phyloP scores from a whole-genome alignment of 2,329 filamentous ascomycete genomes.

The Exophiala oligosperma region DNA sequence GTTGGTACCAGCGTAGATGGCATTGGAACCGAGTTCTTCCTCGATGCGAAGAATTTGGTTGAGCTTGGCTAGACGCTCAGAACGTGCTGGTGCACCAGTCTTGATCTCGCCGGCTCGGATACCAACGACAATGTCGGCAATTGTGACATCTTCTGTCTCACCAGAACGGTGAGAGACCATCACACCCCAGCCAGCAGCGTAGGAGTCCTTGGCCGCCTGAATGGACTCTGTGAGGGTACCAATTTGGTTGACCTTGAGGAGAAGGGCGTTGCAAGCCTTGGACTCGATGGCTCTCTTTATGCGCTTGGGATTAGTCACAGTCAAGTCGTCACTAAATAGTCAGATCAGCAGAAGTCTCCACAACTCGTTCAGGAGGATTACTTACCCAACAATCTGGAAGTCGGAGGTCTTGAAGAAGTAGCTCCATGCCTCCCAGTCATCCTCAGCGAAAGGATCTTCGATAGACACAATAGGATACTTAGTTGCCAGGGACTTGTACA shows the following conservation, averaged over 20 bases:
- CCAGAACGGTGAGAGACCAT: slow-evolving; percentile 99
- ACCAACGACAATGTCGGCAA: slow-evolving; percentile 96
- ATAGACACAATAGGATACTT: slow-evolving; percentile 99
- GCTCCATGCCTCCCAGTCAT: slow-evolving; percentile 99
- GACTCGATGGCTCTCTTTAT: slow-evolving; percentile 99
- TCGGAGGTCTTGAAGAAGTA: slow-evolving; percentile 99
- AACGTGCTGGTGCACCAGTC: slow-evolving; percentile 93
- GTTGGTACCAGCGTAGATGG: slow-evolving; percentile 85
- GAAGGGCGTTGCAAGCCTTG: slow-evolving; percentile 96
- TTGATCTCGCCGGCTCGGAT: slow-evolving; percentile 98
- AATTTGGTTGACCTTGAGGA: slow-evolving; percentile 99
- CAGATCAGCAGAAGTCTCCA: slow-evolving; percentile 38
- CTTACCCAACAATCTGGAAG: slow-evolving; percentile 84
- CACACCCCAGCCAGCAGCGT: slow-evolving; percentile 93
- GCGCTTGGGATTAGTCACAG: slow-evolving; percentile 96
- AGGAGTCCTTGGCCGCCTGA: slow-evolving; percentile 98
- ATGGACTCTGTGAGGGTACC: slow-evolving; percentile 98
- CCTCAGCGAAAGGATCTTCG: slow-evolving; percentile 98
- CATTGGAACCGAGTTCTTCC: slow-evolving; percentile 93
- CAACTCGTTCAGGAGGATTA: neutral
- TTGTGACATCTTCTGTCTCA: slow-evolving; percentile 99
- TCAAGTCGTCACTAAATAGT: slow-evolving; percentile 73
- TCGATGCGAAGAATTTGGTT: slow-evolving; percentile 99
- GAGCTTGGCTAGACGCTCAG: slow-evolving; percentile 98
- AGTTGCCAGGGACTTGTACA: slow-evolving; percentile 82